Evolutionary conservation across 108 stramenopile genomes (phyloP).

Genomic region (Parmales sp.): DNA sequence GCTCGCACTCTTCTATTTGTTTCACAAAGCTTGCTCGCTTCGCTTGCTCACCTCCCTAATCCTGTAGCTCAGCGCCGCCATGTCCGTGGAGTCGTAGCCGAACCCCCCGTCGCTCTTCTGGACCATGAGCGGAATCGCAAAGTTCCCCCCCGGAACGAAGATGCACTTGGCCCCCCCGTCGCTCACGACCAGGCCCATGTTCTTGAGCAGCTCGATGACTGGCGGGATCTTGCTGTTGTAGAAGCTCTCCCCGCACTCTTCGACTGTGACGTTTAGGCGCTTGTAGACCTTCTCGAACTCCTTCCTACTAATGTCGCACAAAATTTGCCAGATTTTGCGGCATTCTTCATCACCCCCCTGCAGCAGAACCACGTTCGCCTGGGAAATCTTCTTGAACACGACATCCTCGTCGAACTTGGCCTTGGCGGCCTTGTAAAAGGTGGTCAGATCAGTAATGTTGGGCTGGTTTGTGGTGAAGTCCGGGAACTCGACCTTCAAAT

Average conservation of each 20-base stretch:
- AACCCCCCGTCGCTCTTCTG: constrained; percentile 97
- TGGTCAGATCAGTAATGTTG: constrained; percentile 88
- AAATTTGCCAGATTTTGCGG: constrained; percentile 76
- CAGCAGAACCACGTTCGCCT: constrained; percentile 85
- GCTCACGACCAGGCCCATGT: constrained; percentile 55
- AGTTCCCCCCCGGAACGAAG: constrained; percentile 57
- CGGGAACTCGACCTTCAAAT: constrained; percentile 89
- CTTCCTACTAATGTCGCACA: constrained; percentile 80
- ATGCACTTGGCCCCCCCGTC: constrained; percentile 90
- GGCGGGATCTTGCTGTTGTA: constrained; percentile 96
- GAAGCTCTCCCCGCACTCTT: constrained; percentile 94
- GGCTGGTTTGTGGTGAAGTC: constrained; percentile 41
- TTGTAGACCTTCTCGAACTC: constrained; percentile 98
- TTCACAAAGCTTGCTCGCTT: too few relatives aligned
- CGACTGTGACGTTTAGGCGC: constrained; percentile 78
- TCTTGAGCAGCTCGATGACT: constrained; percentile 77
- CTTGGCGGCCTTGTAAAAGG: constrained; percentile 96
- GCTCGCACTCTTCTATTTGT: too few relatives aligned
- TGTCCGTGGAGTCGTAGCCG: constrained; percentile 99
- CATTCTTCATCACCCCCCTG: constrained; percentile 91
- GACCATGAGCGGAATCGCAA: constrained; percentile 86
- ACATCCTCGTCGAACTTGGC: constrained; percentile 73
- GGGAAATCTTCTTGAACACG: constrained; percentile 86
- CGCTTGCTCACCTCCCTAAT: too few relatives aligned
- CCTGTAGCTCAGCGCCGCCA: constrained; percentile 95